These are phyloP conservation scores for Lentinus tigrinus DNA, from an alignment of 768 basidiomycete species.

Conservation along the genomic window DNA sequence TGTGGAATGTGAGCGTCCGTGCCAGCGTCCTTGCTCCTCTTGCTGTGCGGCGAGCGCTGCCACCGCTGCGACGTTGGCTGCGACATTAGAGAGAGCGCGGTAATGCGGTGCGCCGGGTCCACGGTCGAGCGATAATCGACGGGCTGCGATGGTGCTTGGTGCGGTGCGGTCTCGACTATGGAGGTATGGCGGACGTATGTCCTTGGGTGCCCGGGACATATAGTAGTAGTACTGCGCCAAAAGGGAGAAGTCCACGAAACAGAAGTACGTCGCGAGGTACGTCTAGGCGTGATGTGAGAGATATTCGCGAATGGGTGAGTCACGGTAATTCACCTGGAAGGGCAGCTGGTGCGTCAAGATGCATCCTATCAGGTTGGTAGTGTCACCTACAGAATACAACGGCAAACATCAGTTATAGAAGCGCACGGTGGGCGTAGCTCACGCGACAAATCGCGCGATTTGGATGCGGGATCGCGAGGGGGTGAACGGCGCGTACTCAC, in stretches of 20 bases:
- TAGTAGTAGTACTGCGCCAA: constrained; percentile 85
- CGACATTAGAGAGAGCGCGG: constrained; percentile 65
- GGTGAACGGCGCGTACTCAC: constrained; percentile 42
- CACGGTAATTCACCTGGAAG: constrained; percentile 69
- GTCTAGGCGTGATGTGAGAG: constrained; percentile 47
- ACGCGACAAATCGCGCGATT: constrained; percentile 20
- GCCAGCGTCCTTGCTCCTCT: constrained; percentile 41
- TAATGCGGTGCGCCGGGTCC: constrained; percentile 56
- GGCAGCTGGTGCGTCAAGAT: constrained; percentile 90
- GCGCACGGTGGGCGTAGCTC: background rate
- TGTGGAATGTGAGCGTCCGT: constrained; percentile 20
- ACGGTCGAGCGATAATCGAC: constrained; percentile 52
- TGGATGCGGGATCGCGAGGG: constrained; percentile 6
- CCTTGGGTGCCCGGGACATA: constrained; percentile 27
- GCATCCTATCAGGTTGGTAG: constrained; percentile 90
- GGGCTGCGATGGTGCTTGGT: constrained; percentile 23
- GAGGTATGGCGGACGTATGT: constrained; percentile 10
- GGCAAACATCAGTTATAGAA: background rate
- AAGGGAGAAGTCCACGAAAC: constrained; percentile 74
- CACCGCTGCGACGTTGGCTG: constrained; percentile 69
- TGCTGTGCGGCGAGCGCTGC: constrained; percentile 69
- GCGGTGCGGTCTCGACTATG: constrained; percentile 13
- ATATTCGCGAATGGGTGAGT: constrained; percentile 2
- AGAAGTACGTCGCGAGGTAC: constrained; percentile 90
- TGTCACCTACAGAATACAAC: constrained; percentile 61